phyloP scores from a whole-genome alignment of 305 asterid species.

The Fraxinus latifolia region DNA sequence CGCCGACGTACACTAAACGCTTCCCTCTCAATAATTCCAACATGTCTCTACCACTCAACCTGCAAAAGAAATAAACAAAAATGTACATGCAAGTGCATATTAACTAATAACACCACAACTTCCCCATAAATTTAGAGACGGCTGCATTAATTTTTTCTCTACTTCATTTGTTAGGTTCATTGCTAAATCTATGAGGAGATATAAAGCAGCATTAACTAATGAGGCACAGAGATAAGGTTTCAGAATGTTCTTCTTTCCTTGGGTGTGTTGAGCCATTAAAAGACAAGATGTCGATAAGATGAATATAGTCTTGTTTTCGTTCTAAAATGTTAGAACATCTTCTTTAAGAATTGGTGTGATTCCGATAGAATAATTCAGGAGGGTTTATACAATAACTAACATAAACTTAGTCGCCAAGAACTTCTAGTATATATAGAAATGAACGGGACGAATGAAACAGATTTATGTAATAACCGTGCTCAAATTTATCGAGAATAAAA shows the following conservation, averaged over 20 bases:
- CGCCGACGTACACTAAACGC: slow-evolving; percentile 45
- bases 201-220: not conserved
- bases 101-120: not conserved
- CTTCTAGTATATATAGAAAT: not conserved
- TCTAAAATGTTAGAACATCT: not conserved
- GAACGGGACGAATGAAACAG: not conserved
- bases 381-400: not conserved
- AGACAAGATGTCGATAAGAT: no score
- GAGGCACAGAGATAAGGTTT: not conserved
- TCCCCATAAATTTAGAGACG: not conserved
- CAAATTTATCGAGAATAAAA: not conserved
- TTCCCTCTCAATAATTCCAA: slow-evolving; percentile 38
- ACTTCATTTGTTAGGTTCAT: not conserved
- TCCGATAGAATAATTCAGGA: not conserved
- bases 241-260: not conserved
- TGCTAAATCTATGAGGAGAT: not conserved
- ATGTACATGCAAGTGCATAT: not conserved
- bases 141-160: not conserved
- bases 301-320: not conserved
- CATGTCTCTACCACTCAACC: slow-evolving; percentile 33
- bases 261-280: not conserved
- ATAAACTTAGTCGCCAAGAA: not conserved
- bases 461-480: not conserved
- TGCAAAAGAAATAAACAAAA: slow-evolving; percentile 2
- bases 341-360: not conserved